Evolutionary conservation across 108 stramenopile genomes (phyloP), one percentile per base, ranked within the genome.

Genomic region (Chaetoceros tenuissimus): DNA sequence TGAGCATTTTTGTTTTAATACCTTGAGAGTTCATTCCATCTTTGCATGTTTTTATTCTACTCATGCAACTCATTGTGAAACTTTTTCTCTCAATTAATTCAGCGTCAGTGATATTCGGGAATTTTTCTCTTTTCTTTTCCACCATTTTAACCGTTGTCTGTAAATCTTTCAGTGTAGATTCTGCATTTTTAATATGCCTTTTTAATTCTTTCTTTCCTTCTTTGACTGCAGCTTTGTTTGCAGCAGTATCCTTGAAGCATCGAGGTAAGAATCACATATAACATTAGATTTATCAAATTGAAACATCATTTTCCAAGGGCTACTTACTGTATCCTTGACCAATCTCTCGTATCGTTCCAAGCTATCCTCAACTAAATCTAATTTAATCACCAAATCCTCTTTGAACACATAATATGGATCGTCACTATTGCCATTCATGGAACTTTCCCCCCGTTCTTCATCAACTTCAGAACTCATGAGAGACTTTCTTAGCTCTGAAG

Each of bases 331-430:
- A 53, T 77, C 71, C 24, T 81, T 70, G 24, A 89, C 78, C 13
- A 84, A 54, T 8, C 75, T 55, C 0, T 81, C 31, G 53, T 78
- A 89, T 21, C 59, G 73, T 3, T 76, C 64, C 52, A 89, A 53
- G 2, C 59, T 53, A 20, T 77, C 82, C 31, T 84, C 78, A 45
- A 82, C 84, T 16, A 68, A 28, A 17, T 76, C 73, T 28, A 89
- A 54, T 53, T 85, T 81, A 19, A 57, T 46, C n/a, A 69, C 51
- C 48, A 89, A 64, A 59, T 89, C 88, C 8, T 58, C 71, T 57
- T 81, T 80, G 61, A 89, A 89, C 18, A 86, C 79, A 61, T 80
- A 81, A 65, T 81, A 89, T 16, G 88, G 88, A 64, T 86, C 88
- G 23, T 77, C 64, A 31, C 7, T 43, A 46, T 26, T 52, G 28